Conservation (phyloP, 2,329 filamentous ascomycete genomes). For the Beauveria sp. region DNA sequence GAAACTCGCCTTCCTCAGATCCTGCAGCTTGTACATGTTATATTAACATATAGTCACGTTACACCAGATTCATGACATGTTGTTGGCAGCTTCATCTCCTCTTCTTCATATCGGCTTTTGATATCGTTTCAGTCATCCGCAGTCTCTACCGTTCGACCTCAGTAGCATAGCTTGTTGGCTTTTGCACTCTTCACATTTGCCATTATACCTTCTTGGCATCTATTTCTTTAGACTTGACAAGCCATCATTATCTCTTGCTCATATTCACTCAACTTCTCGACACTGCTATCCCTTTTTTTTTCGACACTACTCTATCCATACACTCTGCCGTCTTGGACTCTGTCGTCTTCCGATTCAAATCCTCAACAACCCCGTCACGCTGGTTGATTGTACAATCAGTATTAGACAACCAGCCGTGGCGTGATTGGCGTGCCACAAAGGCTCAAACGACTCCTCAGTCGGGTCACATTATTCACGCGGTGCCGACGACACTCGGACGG, state of each 20-base stretch:
- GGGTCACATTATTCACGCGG: background rate
- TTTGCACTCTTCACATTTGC: background rate
- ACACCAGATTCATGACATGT: slow-evolving; percentile 6
- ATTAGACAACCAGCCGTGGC: background rate
- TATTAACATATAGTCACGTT: background rate
- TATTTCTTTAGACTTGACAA: background rate
- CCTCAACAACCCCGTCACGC: background rate
- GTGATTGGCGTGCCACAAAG: background rate
- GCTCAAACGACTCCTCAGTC: background rate
- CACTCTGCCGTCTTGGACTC: background rate
- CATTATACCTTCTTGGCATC: background rate
- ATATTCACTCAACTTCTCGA: background rate
- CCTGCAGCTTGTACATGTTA: background rate
- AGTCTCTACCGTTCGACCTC: slow-evolving; percentile 4
- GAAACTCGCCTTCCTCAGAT: background rate
- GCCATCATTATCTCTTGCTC: background rate
- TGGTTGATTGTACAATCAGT: background rate
- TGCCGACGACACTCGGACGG: background rate
- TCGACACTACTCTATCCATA: background rate
- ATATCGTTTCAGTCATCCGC: background rate
- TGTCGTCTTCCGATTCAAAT: background rate
- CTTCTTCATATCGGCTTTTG: background rate
- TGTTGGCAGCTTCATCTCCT: background rate
- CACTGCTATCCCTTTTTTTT: background rate
- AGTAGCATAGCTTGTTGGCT: slow-evolving; percentile 1